Conservation (phyloP, 768 basidiomycete species). For the Imleria badia region DNA sequence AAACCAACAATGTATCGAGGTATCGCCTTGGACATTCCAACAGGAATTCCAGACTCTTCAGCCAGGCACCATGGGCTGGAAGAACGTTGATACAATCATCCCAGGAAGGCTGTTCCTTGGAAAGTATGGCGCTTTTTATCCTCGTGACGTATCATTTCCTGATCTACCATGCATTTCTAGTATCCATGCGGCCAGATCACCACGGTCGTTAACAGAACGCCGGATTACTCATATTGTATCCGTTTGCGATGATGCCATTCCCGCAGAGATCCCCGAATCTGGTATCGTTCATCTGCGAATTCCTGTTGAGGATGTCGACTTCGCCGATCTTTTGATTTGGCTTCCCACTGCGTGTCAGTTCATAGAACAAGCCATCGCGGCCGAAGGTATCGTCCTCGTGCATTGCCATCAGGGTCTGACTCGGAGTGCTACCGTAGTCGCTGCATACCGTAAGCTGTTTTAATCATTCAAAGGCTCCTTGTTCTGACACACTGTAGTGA, state of each 20-base stretch:
- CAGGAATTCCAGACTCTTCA: constrained; percentile 30
- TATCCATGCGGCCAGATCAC: constrained; percentile 67
- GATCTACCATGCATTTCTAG: constrained; percentile 46
- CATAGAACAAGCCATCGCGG: constrained; percentile 58
- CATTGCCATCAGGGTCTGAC: constrained; percentile 68
- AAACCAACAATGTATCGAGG: constrained; percentile 32
- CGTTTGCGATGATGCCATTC: constrained; percentile 70
- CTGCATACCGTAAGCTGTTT: constrained; percentile 64
- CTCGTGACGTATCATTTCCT: constrained; percentile 37
- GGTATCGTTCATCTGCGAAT: constrained; percentile 71
- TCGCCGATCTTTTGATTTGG: constrained; percentile 65
- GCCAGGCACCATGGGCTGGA: constrained; percentile 45
- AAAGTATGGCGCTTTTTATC: constrained; percentile 53
- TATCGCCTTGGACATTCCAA: constrained; percentile 21
- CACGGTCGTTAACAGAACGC: constrained; percentile 69
- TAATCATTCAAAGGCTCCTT: neutral
- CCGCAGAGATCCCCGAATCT: constrained; percentile 67
- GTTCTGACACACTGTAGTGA: constrained; percentile 46
- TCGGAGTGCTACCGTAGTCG: constrained; percentile 67
- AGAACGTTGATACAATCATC: constrained; percentile 67
- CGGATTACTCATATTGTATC: constrained; percentile 80
- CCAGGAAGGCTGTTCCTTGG: constrained; percentile 67
- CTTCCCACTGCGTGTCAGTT: constrained; percentile 66
- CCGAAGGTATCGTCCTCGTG: constrained; percentile 63
- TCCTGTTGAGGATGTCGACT: constrained; percentile 66